Conservation (phyloP, 352 stramenopile species). For the Globisporangium rhizosaccharum region DNA sequence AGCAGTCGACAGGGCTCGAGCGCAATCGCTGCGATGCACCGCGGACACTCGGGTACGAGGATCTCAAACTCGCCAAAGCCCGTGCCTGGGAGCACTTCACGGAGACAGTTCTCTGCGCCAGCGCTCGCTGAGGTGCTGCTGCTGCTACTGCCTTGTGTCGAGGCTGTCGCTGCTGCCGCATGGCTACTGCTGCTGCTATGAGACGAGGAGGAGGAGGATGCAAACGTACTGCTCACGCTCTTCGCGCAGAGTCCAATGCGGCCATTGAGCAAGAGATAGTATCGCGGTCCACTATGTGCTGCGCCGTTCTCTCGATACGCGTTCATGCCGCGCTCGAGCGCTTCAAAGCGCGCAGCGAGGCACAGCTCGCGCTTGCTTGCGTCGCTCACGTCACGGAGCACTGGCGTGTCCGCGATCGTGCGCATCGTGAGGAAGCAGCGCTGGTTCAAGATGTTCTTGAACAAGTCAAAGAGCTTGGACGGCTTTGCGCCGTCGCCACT, state of each 20-base stretch:
- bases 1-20: conserved; percentile 47
- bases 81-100: conserved; percentile 28
- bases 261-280: conserved; percentile 47
- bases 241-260: conserved; percentile 36
- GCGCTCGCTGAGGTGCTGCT: background rate
- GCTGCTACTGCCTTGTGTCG: background rate
- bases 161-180: background rate
- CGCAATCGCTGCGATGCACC: conserved; percentile 34
- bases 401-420: conserved; percentile 39
- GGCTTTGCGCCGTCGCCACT: conserved; percentile 15
- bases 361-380: conserved; percentile 35
- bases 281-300: conserved; percentile 20
- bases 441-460: conserved; percentile 67
- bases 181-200: background rate
- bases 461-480: conserved; percentile 54
- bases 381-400: conserved; percentile 35
- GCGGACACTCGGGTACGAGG: conserved; percentile 30
- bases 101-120: conserved; percentile 21
- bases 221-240: conserved; percentile 15
- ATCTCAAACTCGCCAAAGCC: conserved; percentile 71
- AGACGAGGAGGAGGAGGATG: background rate
- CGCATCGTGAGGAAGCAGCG: conserved; percentile 55
- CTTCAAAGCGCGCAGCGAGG: conserved; percentile 49
- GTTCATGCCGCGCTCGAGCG: conserved; percentile 40
- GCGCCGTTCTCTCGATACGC: conserved; percentile 33